Percentiles rank a stretch among this genome's conserved stretches.
phyloP scores from a whole-genome alignment of 495 filamentous ascomycete species.

The Hypoxylon crocopeplum region DNA sequence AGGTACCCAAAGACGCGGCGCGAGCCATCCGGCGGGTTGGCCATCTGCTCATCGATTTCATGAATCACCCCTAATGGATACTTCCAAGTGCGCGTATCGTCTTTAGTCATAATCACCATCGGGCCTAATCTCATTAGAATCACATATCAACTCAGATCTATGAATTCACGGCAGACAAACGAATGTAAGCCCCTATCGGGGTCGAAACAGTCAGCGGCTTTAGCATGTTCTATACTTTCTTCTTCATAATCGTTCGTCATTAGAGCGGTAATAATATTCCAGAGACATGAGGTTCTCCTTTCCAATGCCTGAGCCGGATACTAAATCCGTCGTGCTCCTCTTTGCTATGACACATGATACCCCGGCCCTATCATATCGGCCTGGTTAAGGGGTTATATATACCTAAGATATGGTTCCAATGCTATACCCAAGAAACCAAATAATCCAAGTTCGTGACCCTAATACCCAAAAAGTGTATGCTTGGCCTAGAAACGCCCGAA shows the following conservation, averaged over 20 bases:
- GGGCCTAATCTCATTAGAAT: not conserved
- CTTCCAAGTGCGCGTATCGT: not conserved
- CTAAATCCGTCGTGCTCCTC: conserved; percentile 8
- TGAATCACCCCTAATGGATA: not conserved
- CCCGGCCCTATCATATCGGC: not conserved
- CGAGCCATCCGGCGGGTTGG: too few species aligned
- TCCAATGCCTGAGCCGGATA: not conserved
- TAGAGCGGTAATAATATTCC: conserved; percentile 7
- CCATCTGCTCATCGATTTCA: too few species aligned
- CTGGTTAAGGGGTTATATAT: conserved; percentile 11
- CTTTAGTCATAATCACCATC: too few species aligned
- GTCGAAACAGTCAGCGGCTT: not conserved
- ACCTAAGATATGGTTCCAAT: conserved; percentile 17
- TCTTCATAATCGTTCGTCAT: conserved; percentile 20
- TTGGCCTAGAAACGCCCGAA: conserved; percentile 22
- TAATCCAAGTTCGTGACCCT: conserved; percentile 16
- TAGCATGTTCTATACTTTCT: not conserved
- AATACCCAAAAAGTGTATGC: conserved; percentile 15
- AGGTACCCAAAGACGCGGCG: too few species aligned
- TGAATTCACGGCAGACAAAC: conserved; percentile 14
- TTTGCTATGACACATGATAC: conserved; percentile 4
- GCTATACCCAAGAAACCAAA: conserved; percentile 18
- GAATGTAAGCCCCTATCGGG: conserved; percentile 1
- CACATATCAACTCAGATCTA: not conserved
- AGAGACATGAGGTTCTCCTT: not conserved